These are phyloP conservation scores for Sphaerulina populicola DNA, from an alignment of 2,329 filamentous ascomycete genomes.

Conservation along the genomic window DNA sequence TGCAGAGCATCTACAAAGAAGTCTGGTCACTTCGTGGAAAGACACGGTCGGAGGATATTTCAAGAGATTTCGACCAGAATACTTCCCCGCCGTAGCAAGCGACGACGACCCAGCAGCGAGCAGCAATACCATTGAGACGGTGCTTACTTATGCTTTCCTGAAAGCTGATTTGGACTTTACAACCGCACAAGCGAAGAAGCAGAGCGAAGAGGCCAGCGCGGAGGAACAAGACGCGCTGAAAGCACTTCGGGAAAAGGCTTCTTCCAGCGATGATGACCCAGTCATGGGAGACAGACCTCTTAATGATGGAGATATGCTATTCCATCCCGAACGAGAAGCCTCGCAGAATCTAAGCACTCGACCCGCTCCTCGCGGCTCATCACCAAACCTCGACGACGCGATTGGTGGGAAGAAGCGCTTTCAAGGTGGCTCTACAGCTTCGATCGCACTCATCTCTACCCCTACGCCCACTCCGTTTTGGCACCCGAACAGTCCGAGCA, in stretches of 20 bases:
- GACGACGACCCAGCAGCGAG: slow-evolving; percentile 10
- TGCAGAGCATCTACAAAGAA: slow-evolving; percentile 60
- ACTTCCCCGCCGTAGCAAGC: slow-evolving; percentile 45
- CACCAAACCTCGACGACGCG: slow-evolving; percentile 46
- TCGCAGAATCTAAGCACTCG: slow-evolving; percentile 31
- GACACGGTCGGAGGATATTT: slow-evolving; percentile 89
- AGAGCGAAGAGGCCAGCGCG: slow-evolving; percentile 29
- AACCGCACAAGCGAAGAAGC: slow-evolving; percentile 74
- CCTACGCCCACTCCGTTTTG: slow-evolving; percentile 88
- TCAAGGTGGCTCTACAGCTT: slow-evolving; percentile 88
- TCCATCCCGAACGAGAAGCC: slow-evolving; percentile 47
- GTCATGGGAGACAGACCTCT: slow-evolving; percentile 66
- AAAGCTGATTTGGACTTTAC: slow-evolving; percentile 93
- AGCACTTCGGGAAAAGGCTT: slow-evolving; percentile 7
- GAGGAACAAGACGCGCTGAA: slow-evolving; percentile 9
- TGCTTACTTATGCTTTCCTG: slow-evolving; percentile 86
- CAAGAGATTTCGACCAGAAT: slow-evolving; percentile 72
- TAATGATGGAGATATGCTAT: slow-evolving; percentile 77
- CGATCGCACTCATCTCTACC: slow-evolving; percentile 81
- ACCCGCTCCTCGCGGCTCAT: slow-evolving; percentile 34
- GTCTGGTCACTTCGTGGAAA: slow-evolving; percentile 69
- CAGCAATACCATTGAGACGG: slow-evolving; percentile 58
- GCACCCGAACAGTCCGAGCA: slow-evolving; percentile 80
- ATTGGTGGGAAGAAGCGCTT: slow-evolving; percentile 72
- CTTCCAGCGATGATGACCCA: slow-evolving; percentile 45